Base-by-base conservation (phyloP, 305 asterid species). In the Striga hermonthica region DNA sequence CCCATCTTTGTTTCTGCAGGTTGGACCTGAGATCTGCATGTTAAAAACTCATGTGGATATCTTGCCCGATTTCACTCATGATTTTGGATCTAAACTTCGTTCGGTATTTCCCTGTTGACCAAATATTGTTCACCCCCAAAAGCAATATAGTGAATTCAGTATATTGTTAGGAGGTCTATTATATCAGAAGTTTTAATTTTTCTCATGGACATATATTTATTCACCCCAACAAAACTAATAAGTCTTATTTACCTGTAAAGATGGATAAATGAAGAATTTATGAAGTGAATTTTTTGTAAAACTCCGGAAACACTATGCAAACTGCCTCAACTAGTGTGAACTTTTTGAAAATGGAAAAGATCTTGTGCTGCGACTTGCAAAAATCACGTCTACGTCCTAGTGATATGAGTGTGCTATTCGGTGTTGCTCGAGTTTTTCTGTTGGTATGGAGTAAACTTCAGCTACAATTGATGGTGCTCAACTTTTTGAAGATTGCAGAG, bases 1-100 rank as follows among this genome's bases (percentile, higher is more conserved):
- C 31, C 73, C 39, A 60, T 63, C 34, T 66, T 70, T 36, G 22
- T 66, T 65, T 60, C 59, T 85, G 83, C 84, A 93, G 98, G 98
- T 87, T 73, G 97, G 97, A 70, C 96, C 90, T 28, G 97, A 93
- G 81, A 88, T 93, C 76, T 93, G 97, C 82, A 75, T 94, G 95
- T 78, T 94, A 66, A 94, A 94, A 80, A 94, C 99, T 68, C 99
- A 88, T 71, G 96, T 90, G 65, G 99, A 94, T 70, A 90, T 90
- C 78, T 84, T 90, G 31, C 95, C 97, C 45, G 99, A 94, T 79
- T 94, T 94, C 80, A 85, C 95, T 4, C 82, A 96, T 28, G 95
- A 83, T 62, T 94, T 94, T 76, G 97, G 99, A 55, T 76, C 92
- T 55, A 90, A 90, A 73, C 96, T 94, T 71, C 93, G 96, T 70